Base-by-base conservation (phyloP, 1,284 basidiomycete genomes). In the Cystobasidium slooffiae region DNA sequence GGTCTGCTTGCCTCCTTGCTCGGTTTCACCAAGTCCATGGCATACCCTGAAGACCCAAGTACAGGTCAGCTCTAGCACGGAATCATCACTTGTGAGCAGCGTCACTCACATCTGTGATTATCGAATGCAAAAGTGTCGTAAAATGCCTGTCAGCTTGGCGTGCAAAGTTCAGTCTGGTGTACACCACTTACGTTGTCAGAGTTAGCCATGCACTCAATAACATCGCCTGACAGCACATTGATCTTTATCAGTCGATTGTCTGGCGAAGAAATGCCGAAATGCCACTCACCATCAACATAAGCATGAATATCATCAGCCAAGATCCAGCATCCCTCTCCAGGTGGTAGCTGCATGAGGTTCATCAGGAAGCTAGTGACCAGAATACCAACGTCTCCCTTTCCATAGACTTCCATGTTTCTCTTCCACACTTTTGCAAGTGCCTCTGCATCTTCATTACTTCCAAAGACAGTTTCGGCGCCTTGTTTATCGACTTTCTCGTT, bases 151-250 rank as follows among this genome's bases (percentile, higher is more conserved):
- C n/a, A n/a, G n/a, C n/a, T n/a, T n/a, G n/a, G n/a, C n/a, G n/a
- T n/a, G n/a, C n/a, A n/a, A n/a, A n/a, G n/a, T n/a, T n/a, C n/a
- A n/a, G n/a, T n/a, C n/a, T n/a, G n/a, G n/a, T n/a, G n/a, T n/a
- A n/a, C n/a, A n/a, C n/a, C 6, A 47, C 66, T 68, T 49, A 67
- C 64, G 59, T 56, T 66, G 52, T 67, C 76, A 39, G 65, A 67
- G 58, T 75, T 75, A 44, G 76, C 76, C 77, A 78, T 78, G 65
- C 77, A 78, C 39, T 78, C 77, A 64, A 78, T 77, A 18, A 77
- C 76, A 68, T 77, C 75, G 22, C 77, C 77, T 47, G 65, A 69
- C 31, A 39, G n/a, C n/a, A n/a, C n/a, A n/a, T n/a, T n/a, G n/a
- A n/a, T n/a, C n/a, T n/a, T n/a, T 14, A 61, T 31, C 20, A 55